phyloP scores from a whole-genome alignment of 1,284 basidiomycete genomes.

The Moesziomyces sp. region DNA sequence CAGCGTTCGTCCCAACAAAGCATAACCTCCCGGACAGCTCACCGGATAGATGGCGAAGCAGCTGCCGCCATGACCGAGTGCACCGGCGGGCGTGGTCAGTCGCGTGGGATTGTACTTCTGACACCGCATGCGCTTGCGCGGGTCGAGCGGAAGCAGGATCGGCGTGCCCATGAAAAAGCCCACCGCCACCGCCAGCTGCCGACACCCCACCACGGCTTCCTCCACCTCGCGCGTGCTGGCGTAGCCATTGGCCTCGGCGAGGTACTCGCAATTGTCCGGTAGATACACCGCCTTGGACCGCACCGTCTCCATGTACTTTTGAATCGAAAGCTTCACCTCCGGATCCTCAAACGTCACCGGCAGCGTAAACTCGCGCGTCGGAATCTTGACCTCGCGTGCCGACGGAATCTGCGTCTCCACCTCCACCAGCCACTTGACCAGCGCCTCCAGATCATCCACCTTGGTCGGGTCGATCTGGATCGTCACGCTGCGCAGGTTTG shows the following conservation, averaged over 20 bases:
- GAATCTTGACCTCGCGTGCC: slow-evolving; percentile 68
- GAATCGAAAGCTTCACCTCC: slow-evolving; percentile 73
- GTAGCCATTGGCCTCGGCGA: slow-evolving; percentile 76
- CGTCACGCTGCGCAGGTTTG: slow-evolving; percentile 63
- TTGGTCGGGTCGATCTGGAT: slow-evolving; percentile 72
- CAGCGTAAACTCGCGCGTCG: slow-evolving; percentile 66
- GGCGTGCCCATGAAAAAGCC: slow-evolving; percentile 65
- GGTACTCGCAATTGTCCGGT: slow-evolving; percentile 77
- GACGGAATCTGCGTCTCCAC: slow-evolving; percentile 70
- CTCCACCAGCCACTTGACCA: slow-evolving; percentile 70
- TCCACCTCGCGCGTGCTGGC: slow-evolving; percentile 54
- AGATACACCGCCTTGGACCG: slow-evolving; percentile 76
- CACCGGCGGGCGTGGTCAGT: slow-evolving; percentile 73
- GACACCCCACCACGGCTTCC: slow-evolving; percentile 59
- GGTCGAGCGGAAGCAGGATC: slow-evolving; percentile 71
- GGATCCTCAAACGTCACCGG: slow-evolving; percentile 76
- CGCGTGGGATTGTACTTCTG: slow-evolving; percentile 70
- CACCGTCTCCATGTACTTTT: slow-evolving; percentile 73
- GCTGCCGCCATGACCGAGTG: slow-evolving; percentile 68
- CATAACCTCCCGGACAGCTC: slow-evolving; percentile 76
- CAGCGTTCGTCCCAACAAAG: slow-evolving; percentile 72
- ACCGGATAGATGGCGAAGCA: slow-evolving; percentile 77
- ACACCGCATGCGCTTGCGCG: slow-evolving; percentile 71
- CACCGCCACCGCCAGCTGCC: slow-evolving; percentile 58
- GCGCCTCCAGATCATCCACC: slow-evolving; percentile 68